phyloP scores from a whole-genome alignment of 2,329 filamentous ascomycete species.

The Diaporthe batatas region DNA sequence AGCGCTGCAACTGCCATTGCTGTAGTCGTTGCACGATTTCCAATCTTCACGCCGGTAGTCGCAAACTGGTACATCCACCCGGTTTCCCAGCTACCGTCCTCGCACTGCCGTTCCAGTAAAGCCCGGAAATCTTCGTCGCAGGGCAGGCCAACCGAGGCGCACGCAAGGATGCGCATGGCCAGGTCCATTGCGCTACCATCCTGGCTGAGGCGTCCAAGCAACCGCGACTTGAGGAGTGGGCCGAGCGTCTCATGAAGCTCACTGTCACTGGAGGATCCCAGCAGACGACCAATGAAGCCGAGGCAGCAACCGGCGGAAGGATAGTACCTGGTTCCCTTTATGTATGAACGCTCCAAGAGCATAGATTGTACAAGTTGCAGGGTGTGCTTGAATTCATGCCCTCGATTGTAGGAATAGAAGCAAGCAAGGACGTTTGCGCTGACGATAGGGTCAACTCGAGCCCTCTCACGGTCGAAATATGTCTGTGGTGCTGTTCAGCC shows the following conservation, averaged over 20 bases:
- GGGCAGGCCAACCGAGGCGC: conserved; percentile 38
- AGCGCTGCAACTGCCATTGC: conserved; percentile 43
- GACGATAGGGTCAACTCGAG: conserved; percentile 49
- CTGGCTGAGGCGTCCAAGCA: not conserved
- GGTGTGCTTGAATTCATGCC: conserved; percentile 44
- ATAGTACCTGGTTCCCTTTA: conserved; percentile 48
- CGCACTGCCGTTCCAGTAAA: conserved; percentile 48
- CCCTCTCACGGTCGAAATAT: conserved; percentile 49
- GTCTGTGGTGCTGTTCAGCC: conserved; percentile 43
- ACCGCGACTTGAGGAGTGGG: too few species aligned
- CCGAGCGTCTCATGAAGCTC: too few species aligned
- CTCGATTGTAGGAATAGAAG: conserved; percentile 50
- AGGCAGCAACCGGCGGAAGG: too few species aligned
- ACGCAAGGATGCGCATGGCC: not conserved
- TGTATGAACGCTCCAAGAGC: conserved; percentile 47
- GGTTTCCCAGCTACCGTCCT: conserved; percentile 53
- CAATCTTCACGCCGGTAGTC: conserved; percentile 42
- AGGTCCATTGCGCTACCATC: not conserved
- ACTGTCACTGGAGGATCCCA: too few species aligned
- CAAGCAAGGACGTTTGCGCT: conserved; percentile 50
- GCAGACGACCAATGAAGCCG: too few species aligned
- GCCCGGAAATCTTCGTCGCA: conserved; percentile 38
- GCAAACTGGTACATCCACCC: conserved; percentile 43
- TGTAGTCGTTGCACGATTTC: conserved; percentile 43
- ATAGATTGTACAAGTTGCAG: conserved; percentile 46